Evolutionary conservation across 441 rosid genomes (phyloP).

Genomic region (Manihot esculenta): DNA sequence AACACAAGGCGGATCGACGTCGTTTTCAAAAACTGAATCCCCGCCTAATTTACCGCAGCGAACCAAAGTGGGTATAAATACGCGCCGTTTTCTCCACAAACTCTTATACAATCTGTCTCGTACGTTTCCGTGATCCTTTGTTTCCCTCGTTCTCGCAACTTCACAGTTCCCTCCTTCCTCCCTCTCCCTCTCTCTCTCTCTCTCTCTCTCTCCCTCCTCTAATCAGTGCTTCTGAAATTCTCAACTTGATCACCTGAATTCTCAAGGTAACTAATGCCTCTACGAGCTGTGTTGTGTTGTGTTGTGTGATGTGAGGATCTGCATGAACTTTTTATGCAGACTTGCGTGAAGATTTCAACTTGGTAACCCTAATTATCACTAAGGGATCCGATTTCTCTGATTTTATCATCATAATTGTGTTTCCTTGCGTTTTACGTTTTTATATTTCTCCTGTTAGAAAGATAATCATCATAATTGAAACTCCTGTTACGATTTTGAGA

Average conservation of each 20-base stretch:
- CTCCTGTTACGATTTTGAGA: too few species aligned
- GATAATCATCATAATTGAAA: too few species aligned
- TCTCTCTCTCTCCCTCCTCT: too few species aligned
- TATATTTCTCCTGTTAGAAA: too few species aligned
- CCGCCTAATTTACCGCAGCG: constrained; percentile 2
- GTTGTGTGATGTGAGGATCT: too few species aligned
- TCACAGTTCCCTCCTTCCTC: too few species aligned
- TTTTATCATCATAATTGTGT: background rate
- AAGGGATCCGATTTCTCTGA: background rate
- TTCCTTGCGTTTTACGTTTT: background rate
- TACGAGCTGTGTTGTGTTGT: too few species aligned
- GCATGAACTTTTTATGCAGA: too few species aligned
- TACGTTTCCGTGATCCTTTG: background rate
- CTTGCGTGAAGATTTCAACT: background rate
- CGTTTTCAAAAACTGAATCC: constrained; percentile 6
- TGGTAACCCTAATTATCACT: background rate
- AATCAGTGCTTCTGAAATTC: too few species aligned
- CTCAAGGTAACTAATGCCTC: too few species aligned
- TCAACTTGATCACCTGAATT: too few species aligned
- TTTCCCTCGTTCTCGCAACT: background rate
- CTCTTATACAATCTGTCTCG: background rate
- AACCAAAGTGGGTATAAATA: background rate
- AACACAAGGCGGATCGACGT: constrained; percentile 1
- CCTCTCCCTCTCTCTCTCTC: too few species aligned
- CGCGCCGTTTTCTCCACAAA: background rate